Conservation (phyloP, 805 yeast species). For the Hanseniaspora pseudoguilliermondii region DNA sequence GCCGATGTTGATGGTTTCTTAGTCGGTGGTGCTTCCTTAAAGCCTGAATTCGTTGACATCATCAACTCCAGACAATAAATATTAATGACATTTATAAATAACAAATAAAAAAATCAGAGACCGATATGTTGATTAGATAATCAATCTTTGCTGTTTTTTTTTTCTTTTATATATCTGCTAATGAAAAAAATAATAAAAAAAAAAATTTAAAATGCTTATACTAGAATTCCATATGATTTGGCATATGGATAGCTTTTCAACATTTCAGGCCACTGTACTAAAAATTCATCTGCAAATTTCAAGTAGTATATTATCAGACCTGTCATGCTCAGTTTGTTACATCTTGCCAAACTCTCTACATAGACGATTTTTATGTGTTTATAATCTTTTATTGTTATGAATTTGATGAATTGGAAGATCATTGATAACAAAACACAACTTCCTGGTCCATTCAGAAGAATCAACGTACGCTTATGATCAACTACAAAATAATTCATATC, state of each 20-base stretch:
- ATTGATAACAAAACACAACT: constrained; percentile 37
- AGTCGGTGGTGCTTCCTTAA: constrained; percentile 98
- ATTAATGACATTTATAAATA: not conserved
- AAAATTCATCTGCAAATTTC: constrained; percentile 52
- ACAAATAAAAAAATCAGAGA: too few species aligned
- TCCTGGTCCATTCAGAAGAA: constrained; percentile 31
- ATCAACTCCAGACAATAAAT: constrained; percentile 73
- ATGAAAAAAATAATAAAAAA: not conserved
- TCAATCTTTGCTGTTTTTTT: too few species aligned
- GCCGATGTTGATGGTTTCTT: constrained; percentile 94
- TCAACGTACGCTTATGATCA: constrained; percentile 13
- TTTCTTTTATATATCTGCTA: not conserved
- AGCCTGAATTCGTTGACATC: constrained; percentile 94
- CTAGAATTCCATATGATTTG: constrained; percentile 68
- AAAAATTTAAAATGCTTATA: constrained; percentile 26
- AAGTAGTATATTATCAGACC: constrained; percentile 56
- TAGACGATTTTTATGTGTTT: constrained; percentile 43
- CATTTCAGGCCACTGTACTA: constrained; percentile 82
- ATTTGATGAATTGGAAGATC: constrained; percentile 39
- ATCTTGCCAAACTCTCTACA: constrained; percentile 80
- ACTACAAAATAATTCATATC: not conserved
- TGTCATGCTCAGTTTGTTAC: constrained; percentile 56
- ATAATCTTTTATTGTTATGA: constrained; percentile 35
- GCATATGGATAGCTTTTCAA: constrained; percentile 40
- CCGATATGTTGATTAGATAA: too few species aligned